phyloP scores from a whole-genome alignment of 2,329 filamentous ascomycete species.

The Dactylonectria estremocensis region DNA sequence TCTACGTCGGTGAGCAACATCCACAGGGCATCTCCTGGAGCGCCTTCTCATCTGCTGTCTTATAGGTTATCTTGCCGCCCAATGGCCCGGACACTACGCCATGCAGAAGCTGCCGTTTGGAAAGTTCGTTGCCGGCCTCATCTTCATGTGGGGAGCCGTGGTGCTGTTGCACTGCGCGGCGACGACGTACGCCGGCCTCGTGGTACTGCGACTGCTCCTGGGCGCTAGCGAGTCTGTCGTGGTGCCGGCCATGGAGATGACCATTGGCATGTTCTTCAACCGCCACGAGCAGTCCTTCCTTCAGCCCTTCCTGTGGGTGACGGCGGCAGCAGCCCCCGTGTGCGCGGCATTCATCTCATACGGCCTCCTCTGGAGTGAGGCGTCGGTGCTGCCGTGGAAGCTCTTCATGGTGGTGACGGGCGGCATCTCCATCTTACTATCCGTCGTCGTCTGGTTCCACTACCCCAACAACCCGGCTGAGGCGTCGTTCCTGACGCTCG shows the following conservation, averaged over 20 bases:
- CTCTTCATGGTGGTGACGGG: constrained; percentile 58
- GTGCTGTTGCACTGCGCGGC: constrained; percentile 57
- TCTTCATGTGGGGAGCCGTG: constrained; percentile 55
- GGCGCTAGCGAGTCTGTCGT: constrained; percentile 55
- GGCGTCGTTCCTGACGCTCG: constrained; percentile 55
- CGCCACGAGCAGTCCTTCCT: constrained; percentile 52
- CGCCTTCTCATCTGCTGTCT: not conserved
- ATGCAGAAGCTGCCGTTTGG: constrained; percentile 58
- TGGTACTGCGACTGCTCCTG: constrained; percentile 55
- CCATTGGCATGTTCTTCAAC: constrained; percentile 58
- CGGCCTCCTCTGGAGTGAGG: constrained; percentile 55
- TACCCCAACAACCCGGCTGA: constrained; percentile 58
- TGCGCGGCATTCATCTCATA: constrained; percentile 58
- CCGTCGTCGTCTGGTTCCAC: constrained; percentile 53
- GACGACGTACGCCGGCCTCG: constrained; percentile 53
- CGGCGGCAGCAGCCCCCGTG: constrained; percentile 54
- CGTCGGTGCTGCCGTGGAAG: constrained; percentile 55
- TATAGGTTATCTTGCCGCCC: constrained; percentile 54
- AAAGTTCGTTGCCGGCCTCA: constrained; percentile 51
- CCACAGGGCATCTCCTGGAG: no score
- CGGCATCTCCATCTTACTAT: constrained; percentile 52
- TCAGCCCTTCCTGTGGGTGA: constrained; percentile 53
- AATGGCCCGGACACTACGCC: constrained; percentile 57
- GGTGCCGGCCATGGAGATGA: constrained; percentile 58
- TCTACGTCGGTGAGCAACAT: constrained; percentile 56